Percentiles rank a stretch among this genome's conserved stretches.
phyloP scores from a whole-genome alignment of 1,284 basidiomycete genomes.

The Ustilago shanxiensis region DNA sequence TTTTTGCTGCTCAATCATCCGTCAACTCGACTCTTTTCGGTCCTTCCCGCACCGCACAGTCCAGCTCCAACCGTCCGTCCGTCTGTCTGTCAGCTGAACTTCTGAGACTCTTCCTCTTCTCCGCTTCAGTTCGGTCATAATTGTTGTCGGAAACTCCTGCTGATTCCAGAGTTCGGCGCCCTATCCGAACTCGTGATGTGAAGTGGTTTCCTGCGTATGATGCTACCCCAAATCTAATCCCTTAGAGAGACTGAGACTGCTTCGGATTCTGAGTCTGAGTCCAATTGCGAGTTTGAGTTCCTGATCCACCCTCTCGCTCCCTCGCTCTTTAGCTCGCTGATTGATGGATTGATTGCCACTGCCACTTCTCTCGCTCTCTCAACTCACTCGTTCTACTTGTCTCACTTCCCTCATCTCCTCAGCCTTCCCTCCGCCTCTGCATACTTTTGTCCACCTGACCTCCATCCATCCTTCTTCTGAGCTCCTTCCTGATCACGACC shows the following conservation, averaged over 20 bases:
- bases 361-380: background rate
- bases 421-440: background rate
- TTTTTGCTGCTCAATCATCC: too few relatives aligned
- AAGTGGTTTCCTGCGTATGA: too few relatives aligned
- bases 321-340: too few relatives aligned
- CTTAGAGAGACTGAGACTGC: background rate
- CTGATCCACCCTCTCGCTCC: constrained; percentile 2
- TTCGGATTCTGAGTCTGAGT: too few relatives aligned
- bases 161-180: constrained; percentile 6
- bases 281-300: background rate
- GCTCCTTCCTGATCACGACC: background rate
- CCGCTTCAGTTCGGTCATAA: too few relatives aligned
- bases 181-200: too few relatives aligned
- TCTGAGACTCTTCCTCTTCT: background rate
- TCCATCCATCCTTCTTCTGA: background rate
- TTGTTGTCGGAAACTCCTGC: background rate
- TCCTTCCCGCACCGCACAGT: too few relatives aligned
- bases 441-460: background rate
- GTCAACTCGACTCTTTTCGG: too few relatives aligned
- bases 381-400: background rate
- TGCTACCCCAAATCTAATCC: too few relatives aligned
- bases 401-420: background rate
- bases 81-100: constrained; percentile 9
- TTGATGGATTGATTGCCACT: background rate
- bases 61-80: constrained; percentile 6